Conservation (phyloP, 2,329 filamentous ascomycete species). For the Xenosphaeropsis pyriputrescens region DNA sequence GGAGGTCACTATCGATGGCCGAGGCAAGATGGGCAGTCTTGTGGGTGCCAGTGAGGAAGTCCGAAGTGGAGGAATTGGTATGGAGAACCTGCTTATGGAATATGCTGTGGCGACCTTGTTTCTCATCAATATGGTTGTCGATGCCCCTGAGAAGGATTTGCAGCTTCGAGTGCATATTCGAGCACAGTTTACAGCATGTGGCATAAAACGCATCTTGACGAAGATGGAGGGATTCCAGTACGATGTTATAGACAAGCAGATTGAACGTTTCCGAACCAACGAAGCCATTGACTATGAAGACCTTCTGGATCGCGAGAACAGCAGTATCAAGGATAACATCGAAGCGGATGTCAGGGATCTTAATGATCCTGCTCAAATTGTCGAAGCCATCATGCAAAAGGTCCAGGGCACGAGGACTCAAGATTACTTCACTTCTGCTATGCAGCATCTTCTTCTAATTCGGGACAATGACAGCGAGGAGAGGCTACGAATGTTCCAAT, state of each 20-base stretch:
- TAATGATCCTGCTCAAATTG: constrained; percentile 84
- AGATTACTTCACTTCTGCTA: constrained; percentile 89
- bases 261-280: constrained; percentile 83
- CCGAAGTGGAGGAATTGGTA: constrained; percentile 88
- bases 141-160: constrained; percentile 77
- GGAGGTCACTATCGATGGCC: constrained; percentile 90
- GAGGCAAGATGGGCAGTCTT: constrained; percentile 96
- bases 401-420: constrained; percentile 73
- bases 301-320: constrained; percentile 80
- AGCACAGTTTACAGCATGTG: constrained; percentile 90
- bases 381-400: constrained; percentile 79
- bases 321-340: constrained; percentile 69
- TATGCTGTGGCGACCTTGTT: constrained; percentile 92
- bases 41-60: constrained; percentile 95
- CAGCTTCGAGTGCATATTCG: constrained; percentile 88
- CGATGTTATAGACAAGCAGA: constrained; percentile 95
- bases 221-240: constrained; percentile 99
- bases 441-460: constrained; percentile 90
- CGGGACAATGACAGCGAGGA: constrained; percentile 87
- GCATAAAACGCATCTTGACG: constrained; percentile 80
- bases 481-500: constrained; percentile 85
- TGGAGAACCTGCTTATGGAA: constrained; percentile 98
- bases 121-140: constrained; percentile 91
- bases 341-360: constrained; percentile 67
- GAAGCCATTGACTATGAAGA: constrained; percentile 98